Evolutionary conservation across 1,139 yeast genomes (phyloP), one percentile per base, ranked within the genome.

Genomic region (Lodderomyces parapsilosis): DNA sequence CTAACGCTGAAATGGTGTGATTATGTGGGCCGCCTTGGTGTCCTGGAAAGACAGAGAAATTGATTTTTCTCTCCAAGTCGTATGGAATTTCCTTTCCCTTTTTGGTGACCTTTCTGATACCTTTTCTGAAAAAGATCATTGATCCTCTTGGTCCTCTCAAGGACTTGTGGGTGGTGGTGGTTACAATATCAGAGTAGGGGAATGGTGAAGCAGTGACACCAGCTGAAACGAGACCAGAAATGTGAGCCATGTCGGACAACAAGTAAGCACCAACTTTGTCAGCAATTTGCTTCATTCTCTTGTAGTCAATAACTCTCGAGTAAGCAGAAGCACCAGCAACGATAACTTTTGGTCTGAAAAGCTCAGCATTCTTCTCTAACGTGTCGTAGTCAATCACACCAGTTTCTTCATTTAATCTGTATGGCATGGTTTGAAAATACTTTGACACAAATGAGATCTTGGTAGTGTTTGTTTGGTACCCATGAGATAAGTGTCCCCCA

Each of bases 1-100:
- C 95, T 56, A 91, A 73, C 10, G 97, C 98, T 52, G 96, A 86
- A 60, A 91, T 91, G 56, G 97, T 91, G 70, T 91, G 97, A 76
- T 91, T 91, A 69, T 91, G 97, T 55, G 98, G 98, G 60, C 98
- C 98, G 74, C 98, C 98, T 76, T 91, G 98, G 68, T 91, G 97
- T 47, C 96, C 98, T 55, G 98, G 98, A 87, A 91, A 91, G 36
- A 91, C 97, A 19, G 96, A 87, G 63, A 91, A 91, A 76, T 91
- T 91, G 68, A 91, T 89, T 61, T 85, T 87, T 66, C 80, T 81
- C 62, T 91, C 97, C 61, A 91, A 79, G 50, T 90, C 96, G 66
- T 89, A 91, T 46, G 76, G 74, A 48, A 87, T 76, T 69, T 89
- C 95, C 71, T 88, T 87, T 55, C 97, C 97, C 60, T 85, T 84